Evolutionary conservation across 352 stramenopile genomes (phyloP).

Genomic region (Phytophthora sansomeana): DNA sequence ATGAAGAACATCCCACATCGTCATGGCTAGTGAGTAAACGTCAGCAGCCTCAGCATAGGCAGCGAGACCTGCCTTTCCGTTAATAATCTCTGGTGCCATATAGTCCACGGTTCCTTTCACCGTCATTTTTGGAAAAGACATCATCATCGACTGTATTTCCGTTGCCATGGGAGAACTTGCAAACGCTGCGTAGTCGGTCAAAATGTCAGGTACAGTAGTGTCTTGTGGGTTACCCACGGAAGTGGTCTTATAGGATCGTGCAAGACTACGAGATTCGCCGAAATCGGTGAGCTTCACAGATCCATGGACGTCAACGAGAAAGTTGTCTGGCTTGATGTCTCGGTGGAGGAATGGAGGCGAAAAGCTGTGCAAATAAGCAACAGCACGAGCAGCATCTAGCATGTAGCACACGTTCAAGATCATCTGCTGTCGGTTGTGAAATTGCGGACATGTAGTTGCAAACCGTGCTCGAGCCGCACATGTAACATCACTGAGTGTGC

Average conservation of each 20-base stretch:
- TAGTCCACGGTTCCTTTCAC: conserved; percentile 81
- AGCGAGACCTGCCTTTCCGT: conserved; percentile 58
- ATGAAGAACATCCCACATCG: conserved; percentile 81
- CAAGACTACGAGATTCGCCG: conserved; percentile 58
- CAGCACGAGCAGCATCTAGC: conserved; percentile 63
- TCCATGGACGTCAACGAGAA: conserved; percentile 68
- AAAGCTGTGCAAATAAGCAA: conserved; percentile 82
- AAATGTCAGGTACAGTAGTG: conserved; percentile 2
- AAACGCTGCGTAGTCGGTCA: conserved; percentile 11
- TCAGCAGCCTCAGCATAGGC: conserved; percentile 73
- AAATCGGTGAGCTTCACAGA: conserved; percentile 88
- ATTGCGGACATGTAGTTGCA: not conserved
- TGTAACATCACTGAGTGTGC: conserved; percentile 57
- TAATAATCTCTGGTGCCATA: conserved; percentile 86
- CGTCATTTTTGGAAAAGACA: conserved; percentile 46
- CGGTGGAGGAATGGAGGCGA: conserved; percentile 73
- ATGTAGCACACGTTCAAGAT: conserved; percentile 73
- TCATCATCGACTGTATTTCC: conserved; percentile 11
- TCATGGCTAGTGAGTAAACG: conserved; percentile 79
- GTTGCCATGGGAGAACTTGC: conserved; percentile 16
- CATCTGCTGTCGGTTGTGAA: conserved; percentile 50
- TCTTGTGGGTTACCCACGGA: not conserved
- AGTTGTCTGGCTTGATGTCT: conserved; percentile 85
- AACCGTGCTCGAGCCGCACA: conserved; percentile 16
- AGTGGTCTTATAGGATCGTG: conserved; percentile 19